Evolutionary conservation across 2,329 filamentous ascomycete species (phyloP), one percentile per base, ranked within the genome.

Genomic region (Ceratocystis albifundus): DNA sequence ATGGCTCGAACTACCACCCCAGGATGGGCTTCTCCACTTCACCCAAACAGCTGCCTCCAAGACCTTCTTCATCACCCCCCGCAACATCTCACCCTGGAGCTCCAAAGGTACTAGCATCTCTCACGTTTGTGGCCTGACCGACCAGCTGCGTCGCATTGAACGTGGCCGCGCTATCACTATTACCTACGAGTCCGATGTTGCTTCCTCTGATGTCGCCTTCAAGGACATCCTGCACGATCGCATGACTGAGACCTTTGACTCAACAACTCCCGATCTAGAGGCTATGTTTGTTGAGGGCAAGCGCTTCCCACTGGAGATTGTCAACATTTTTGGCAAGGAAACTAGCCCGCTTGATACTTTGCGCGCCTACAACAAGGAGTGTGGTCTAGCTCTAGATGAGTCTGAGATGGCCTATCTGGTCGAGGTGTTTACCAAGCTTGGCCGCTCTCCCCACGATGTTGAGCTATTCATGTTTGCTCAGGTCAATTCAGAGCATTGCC

Each of bases 391-490:
- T 20, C 82, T 99, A 67, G 93, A 97, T 74, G 81, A 86, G 67
- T 87, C 87, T 7, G 92, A 99, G 75, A 95, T 97, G 75, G 87
- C 96, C 68, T 97, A 99, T 73, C 81, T 99, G 48, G 89, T 96
- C n/a, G 86, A 91, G 70, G 73, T 74, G 61, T 76, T 75, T 69
- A 72, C 72, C 67, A 71, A 72, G 67, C 72, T 75, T 20, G 83
- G 85, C 70, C 79, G 86, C 63, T 78, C 84, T 62, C 81, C 81
- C 75, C 67, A 91, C 68, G 94, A 97, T 74, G 89, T 97, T 57
- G 94, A 99, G 77, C 82, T 97, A 25, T 97, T 97, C 81, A 97
- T 97, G 94, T 99, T 97, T 75, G 93, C 93, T 17, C 94, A 99
- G 77, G 93, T 99, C 74, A 97, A 97, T 79, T 97, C 93, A 2